These are phyloP conservation scores for Rusavskia elegans DNA, from an alignment of 495 filamentous ascomycete species.

Conservation along the genomic window DNA sequence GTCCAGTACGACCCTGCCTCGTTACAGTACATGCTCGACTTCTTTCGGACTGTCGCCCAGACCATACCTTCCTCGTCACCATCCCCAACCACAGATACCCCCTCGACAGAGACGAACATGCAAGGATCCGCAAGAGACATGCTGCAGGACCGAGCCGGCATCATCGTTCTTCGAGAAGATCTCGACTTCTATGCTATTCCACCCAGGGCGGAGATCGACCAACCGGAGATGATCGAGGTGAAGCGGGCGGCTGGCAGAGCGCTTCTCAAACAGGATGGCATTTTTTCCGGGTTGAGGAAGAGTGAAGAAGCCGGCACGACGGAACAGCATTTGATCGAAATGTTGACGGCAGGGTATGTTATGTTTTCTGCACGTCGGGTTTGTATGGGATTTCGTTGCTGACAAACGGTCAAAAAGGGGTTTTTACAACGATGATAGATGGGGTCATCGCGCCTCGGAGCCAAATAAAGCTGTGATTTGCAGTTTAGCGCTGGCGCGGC, in stretches of 20 bases:
- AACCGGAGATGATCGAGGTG: slow-evolving; percentile 86
- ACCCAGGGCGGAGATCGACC: slow-evolving; percentile 68
- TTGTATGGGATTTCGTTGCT: not conserved
- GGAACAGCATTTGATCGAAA: slow-evolving; percentile 97
- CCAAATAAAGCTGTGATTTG: slow-evolving; percentile 98
- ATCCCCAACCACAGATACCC: slow-evolving; percentile 45
- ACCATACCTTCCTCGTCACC: slow-evolving; percentile 63
- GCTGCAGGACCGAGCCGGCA: slow-evolving; percentile 81
- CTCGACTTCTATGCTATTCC: slow-evolving; percentile 97
- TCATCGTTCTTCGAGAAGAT: slow-evolving; percentile 93
- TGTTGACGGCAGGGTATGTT: slow-evolving; percentile 91
- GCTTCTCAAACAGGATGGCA: slow-evolving; percentile 79
- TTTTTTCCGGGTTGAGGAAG: slow-evolving; percentile 85
- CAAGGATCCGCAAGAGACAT: slow-evolving; percentile 56
- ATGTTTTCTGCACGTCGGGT: not conserved
- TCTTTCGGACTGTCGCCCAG: slow-evolving; percentile 90
- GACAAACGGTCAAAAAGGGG: slow-evolving; percentile 37
- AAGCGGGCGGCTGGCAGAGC: slow-evolving; percentile 86
- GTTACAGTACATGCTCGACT: slow-evolving; percentile 98
- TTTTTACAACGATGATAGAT: slow-evolving; percentile 86
- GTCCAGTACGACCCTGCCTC: slow-evolving; percentile 88
- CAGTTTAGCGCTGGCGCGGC: slow-evolving; percentile 78
- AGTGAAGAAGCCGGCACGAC: slow-evolving; percentile 94
- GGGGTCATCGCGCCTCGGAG: slow-evolving; percentile 91
- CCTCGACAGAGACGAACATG: slow-evolving; percentile 47